A percentile compares a stretch with the other conserved stretches of the same genome.
Conservation (phyloP, 2,329 filamentous ascomycete species). For the Fusarium sp. region DNA sequence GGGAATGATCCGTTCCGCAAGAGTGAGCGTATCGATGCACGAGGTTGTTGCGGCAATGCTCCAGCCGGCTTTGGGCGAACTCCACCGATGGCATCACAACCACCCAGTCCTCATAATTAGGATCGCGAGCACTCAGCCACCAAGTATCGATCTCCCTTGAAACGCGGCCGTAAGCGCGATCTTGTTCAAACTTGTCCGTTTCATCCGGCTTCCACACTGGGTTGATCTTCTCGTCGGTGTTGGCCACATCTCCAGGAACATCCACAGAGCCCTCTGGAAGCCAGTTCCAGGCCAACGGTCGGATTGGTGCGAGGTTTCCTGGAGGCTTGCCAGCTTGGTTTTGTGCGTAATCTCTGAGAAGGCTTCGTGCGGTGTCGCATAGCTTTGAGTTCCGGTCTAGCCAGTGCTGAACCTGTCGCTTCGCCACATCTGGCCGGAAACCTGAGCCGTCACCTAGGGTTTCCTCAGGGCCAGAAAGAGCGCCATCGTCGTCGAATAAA, state of each 20-base stretch:
- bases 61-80: constrained; percentile 69
- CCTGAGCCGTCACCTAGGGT: constrained; percentile 66
- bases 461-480: constrained; percentile 65
- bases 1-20: constrained; percentile 60
- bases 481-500: constrained; percentile 71
- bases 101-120: constrained; percentile 72
- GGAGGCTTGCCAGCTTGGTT: constrained; percentile 65
- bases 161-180: constrained; percentile 71
- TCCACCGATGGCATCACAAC: constrained; percentile 73
- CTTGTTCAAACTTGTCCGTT: constrained; percentile 71
- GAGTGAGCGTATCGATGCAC: constrained; percentile 68
- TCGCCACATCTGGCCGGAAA: constrained; percentile 70
- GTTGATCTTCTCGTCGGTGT: constrained; percentile 61
- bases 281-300: constrained; percentile 71
- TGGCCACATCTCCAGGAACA: constrained; percentile 52
- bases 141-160: constrained; percentile 76
- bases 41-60: constrained; percentile 72
- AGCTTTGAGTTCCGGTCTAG: constrained; percentile 72
- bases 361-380: constrained; percentile 68
- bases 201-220: constrained; percentile 68
- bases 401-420: constrained; percentile 74
- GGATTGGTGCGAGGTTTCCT: constrained; percentile 65
- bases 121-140: constrained; percentile 74
- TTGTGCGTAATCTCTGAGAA: constrained; percentile 69
- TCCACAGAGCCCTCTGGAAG: constrained; percentile 58